A percentile compares a stretch with the other conserved stretches of the same genome.
These are phyloP conservation scores for Sodiomyces alkalinus DNA, from an alignment of 2,329 filamentous ascomycete species.

Conservation along the genomic window DNA sequence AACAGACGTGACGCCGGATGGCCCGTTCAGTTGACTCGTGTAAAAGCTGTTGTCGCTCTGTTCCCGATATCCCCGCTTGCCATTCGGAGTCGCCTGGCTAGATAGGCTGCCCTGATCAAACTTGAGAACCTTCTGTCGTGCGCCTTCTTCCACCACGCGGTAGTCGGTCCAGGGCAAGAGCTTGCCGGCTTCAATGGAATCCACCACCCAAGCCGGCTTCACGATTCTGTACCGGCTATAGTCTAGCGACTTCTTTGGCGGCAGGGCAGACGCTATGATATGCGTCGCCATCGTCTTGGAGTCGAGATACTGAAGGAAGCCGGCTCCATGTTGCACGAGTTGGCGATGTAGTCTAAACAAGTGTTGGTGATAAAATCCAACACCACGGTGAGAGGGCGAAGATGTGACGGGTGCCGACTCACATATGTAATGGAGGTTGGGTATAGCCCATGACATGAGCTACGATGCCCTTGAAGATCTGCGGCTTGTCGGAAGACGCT, in stretches of 20 bases:
- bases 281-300: conserved; percentile 91
- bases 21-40: conserved; percentile 48
- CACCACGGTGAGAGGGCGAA: too few species aligned
- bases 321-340: conserved; percentile 85
- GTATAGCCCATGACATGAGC: conserved; percentile 93
- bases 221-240: conserved; percentile 82
- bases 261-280: conserved; percentile 80
- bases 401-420: too few species aligned
- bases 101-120: conserved; percentile 48
- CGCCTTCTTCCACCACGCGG: conserved; percentile 70
- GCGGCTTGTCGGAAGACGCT: conserved; percentile 53
- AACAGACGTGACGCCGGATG: too few species aligned
- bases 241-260: conserved; percentile 84
- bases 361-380: not conserved
- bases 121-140: conserved; percentile 61
- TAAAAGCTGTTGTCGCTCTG: conserved; percentile 79
- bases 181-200: conserved; percentile 69
- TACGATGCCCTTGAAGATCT: conserved; percentile 81
- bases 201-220: conserved; percentile 86
- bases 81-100: conserved; percentile 46
- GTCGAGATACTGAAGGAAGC: conserved; percentile 88
- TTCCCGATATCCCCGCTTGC: conserved; percentile 54
- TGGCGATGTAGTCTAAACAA: conserved; percentile 54
- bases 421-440: conserved; percentile 76
- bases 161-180: conserved; percentile 79